Conservation (phyloP, 257 asterid genomes). For the Linderniella brevidens region DNA sequence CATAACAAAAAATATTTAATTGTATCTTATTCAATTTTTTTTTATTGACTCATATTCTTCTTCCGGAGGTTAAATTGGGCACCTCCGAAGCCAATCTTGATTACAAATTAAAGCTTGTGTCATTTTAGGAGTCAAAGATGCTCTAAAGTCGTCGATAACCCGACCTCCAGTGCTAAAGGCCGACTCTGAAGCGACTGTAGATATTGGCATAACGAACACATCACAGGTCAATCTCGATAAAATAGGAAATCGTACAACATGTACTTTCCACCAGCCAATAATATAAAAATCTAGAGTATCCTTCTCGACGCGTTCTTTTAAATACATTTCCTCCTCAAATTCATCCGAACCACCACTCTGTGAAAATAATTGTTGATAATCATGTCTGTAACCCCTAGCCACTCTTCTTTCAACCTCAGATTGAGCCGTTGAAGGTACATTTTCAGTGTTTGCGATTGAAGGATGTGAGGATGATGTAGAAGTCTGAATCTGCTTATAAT, state of each 20-base stretch:
- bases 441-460: background rate
- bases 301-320: background rate
- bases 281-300: background rate
- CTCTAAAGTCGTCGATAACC: background rate
- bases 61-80: background rate
- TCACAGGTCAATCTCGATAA: background rate
- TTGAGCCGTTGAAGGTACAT: background rate
- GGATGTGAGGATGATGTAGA: background rate
- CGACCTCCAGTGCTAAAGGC: constrained; percentile 1
- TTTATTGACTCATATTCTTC: background rate
- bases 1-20: no score
- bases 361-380: background rate
- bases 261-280: background rate
- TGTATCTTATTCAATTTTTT: background rate
- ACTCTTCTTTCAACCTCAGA: background rate
- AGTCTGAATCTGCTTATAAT: background rate
- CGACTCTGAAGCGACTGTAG: background rate
- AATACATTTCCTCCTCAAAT: background rate
- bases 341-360: background rate
- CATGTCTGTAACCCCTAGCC: background rate
- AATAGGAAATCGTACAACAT: background rate
- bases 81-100: background rate
- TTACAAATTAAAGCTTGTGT: background rate
- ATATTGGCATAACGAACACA: background rate
- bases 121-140: no score